Conservation (phyloP, 805 yeast species). For the Pichia eremophila region DNA sequence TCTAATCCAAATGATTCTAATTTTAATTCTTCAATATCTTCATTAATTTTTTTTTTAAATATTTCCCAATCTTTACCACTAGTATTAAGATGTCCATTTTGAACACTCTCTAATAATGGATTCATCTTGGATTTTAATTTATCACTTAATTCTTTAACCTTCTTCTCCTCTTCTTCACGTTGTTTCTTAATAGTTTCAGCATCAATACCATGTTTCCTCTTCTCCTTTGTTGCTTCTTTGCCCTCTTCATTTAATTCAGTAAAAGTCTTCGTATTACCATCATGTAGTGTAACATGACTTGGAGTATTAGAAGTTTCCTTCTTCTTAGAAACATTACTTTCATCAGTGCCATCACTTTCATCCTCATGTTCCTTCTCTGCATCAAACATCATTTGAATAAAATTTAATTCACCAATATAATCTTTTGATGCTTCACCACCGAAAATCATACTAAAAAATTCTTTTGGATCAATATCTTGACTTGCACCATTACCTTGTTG, state of each 20-base stretch:
- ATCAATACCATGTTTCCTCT: slow-evolving; percentile 15
- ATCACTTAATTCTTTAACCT: slow-evolving; percentile 49
- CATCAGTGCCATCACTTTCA: slow-evolving; percentile 34
- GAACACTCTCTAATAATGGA: slow-evolving; percentile 31
- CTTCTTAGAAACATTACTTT: background rate
- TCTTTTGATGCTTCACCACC: slow-evolving; percentile 86
- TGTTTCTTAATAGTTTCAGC: slow-evolving; percentile 23
- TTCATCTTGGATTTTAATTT: slow-evolving; percentile 36
- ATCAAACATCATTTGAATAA: slow-evolving; percentile 61
- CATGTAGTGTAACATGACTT: slow-evolving; percentile 6
- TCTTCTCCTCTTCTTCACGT: slow-evolving; percentile 29
- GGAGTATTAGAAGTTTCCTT: background rate
- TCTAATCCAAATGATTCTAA: slow-evolving; percentile 83
- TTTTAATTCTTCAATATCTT: slow-evolving; percentile 77
- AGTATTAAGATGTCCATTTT: slow-evolving; percentile 26
- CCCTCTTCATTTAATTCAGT: slow-evolving; percentile 8
- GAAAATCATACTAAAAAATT: slow-evolving; percentile 60
- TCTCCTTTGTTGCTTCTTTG: slow-evolving; percentile 7
- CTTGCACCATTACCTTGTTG: slow-evolving; percentile 40
- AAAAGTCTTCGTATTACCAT: slow-evolving; percentile 6
- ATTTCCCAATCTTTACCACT: slow-evolving; percentile 36
- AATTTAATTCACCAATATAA: slow-evolving; percentile 81
- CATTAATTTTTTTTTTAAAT: slow-evolving; percentile 55
- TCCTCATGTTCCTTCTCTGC: slow-evolving; percentile 22
- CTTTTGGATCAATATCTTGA: slow-evolving; percentile 63